Evolutionary conservation across 2,329 filamentous ascomycete species (phyloP), one percentile per base, ranked within the genome.

Genomic region (Gyromitra esculenta): DNA sequence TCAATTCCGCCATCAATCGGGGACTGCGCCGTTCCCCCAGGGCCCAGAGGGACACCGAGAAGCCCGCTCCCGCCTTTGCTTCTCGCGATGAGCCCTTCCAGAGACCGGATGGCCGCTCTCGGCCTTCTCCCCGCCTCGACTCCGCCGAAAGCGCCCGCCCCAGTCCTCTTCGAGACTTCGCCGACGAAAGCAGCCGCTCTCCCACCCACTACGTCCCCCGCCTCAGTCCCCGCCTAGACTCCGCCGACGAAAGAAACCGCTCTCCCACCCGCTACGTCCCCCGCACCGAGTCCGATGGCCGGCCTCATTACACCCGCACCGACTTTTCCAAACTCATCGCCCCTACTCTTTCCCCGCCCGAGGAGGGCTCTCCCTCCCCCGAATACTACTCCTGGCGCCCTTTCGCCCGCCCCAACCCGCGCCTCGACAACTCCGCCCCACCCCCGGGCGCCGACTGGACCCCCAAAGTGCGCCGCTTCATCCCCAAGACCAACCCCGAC

Each of bases 401-500:
- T 5, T 43, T 67, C 18, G 54, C 54, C 31, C 43, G 43, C n/a
- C 60, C 56, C 9, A 56, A 52, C 7, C 74, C 76, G 1, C 66
- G 76, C 4, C 57, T 76, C 8, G 73, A 76, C 45, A 41, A 43
- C n/a, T 11, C 35, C n/a, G 43, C 56, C n/a, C 43, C 71, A 8
- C 43, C 69, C 5, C 39, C n/a, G 2, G 18, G 18, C 50, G 21
- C 54, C 15, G 54, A 75, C 18, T 79, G 74, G 63, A 57, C n/a
- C 7, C 71, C 71, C 5, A 70, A 62, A 21, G 72, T 67, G 5
- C 67, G 67, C 15, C 68, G 77, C 0, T 52, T 57, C 5, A 86
- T 92, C 18, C 89, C 89, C 0, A 91, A 95, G 82, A 93, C 92
- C 0, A 96, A 93, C 0, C 91, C 95, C 0, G 92, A 93, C 4